Base-by-base conservation (phyloP, 208 protist genomes). In the Trichomonas vaginalis region DNA sequence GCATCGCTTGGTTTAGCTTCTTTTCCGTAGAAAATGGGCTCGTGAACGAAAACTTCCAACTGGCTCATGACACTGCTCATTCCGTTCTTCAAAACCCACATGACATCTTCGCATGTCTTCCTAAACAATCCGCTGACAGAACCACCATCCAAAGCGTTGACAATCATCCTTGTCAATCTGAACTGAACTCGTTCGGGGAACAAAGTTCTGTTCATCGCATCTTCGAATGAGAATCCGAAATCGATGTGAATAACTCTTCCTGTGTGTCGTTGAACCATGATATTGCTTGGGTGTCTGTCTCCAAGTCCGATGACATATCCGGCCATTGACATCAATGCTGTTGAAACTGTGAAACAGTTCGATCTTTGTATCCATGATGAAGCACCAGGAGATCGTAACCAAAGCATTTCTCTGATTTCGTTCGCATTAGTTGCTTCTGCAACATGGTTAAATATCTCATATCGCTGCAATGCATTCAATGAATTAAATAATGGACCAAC, bases 91-190 rank as follows among this genome's bases (percentile, higher is more conserved):
- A 97, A 62, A 0, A 96, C 35, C 39, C 70, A 83, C 46, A 97
- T 95, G 35, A 97, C 79, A 0, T 96, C 96, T 96, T 99, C 98
- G 95, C 98, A 98, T 92, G 96, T 96, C 0, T 87, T 96, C 2
- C 98, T 96, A 96, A 99, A 99, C 4, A 97, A 95, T 12, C 99
- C 99, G 46, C 97, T 97, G n/a, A 97, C 96, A 32, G 96, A 96
- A 14, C 79, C 95, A 32, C 96, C 90, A 40, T 96, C 97, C 27
- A 97, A 62, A 32, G 95, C 97, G 90, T 97, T 97, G 6, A 97
- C 96, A 0, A 97, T 95, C 96, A 97, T 97, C 49, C 97, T 90
- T 27, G 97, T 97, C 40, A 97, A 62, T n/a, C 97, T 51, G 48
- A 97, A 97, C 1, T 96, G 96, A 10, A 97, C 96, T 48, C 56